Base-by-base conservation (phyloP, 495 filamentous ascomycete species). In the Collariella sp. region DNA sequence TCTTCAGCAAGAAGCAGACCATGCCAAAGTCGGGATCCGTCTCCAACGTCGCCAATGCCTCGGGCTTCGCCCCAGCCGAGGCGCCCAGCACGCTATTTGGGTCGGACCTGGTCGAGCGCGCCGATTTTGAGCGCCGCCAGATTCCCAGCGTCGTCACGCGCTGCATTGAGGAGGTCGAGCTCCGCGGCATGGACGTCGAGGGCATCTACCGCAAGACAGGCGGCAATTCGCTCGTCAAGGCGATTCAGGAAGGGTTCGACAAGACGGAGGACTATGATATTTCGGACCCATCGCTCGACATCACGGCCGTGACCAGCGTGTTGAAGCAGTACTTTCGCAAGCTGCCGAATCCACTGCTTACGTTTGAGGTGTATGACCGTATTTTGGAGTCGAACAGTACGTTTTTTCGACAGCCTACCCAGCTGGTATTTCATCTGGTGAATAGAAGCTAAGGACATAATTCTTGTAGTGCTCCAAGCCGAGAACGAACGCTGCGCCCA, bases 191-290 rank as follows among this genome's bases (percentile, higher is more conserved):
- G 90, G 90, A 97, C 64, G 80, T 94, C 65, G 91, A 97, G 71
- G 94, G 94, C 47, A 95, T 99, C 59, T 99, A 99, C 74, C 84
- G 94, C 57, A 99, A 99, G 75, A 91, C 89, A 31, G 94, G 94
- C 46, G 91, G 91, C 60, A 85, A 84, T 51, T 85, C 85, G 2
- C 87, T 89, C 57, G 85, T 94, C 67, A 93, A 95, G 65, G 73
- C 76, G 40, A 88, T 99, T 55, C 83, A 88, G 55, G 87, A 90
- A 56, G 87, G 90, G 33, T 96, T 99, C 64, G 91, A 99, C 62
- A 83, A 82, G 62, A 83, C 72, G 54, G 82, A 87, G 56, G 81
- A 89, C 58, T 91, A 79, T 61, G 93, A 97, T 64, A 93, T 99
- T 55, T 91, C 88, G 2, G 93, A 97, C 62, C 88, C 88, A 4